Conservation (phyloP, 2,329 filamentous ascomycete species). For the Paracoccidioides lutzii region DNA sequence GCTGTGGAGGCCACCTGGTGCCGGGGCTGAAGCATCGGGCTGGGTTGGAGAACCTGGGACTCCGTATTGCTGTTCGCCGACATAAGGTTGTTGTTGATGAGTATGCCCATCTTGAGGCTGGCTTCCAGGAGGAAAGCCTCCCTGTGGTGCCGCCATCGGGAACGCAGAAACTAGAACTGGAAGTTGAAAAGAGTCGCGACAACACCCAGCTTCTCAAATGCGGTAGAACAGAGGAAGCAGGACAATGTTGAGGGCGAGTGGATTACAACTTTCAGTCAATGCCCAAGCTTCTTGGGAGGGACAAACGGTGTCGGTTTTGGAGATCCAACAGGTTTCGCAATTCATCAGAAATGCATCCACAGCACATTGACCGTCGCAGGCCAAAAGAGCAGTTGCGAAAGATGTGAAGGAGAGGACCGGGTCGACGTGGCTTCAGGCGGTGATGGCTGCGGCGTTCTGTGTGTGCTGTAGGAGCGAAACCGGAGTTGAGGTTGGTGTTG, state of each 20-base stretch:
- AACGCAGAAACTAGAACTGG: neutral
- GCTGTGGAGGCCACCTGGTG: slow-evolving; percentile 17
- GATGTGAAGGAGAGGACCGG: neutral
- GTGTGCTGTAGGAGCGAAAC: neutral
- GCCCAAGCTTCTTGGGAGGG: neutral
- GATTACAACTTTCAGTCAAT: neutral
- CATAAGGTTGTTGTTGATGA: slow-evolving; percentile 29
- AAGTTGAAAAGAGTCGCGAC: neutral
- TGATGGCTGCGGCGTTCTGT: neutral
- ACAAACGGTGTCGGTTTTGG: neutral
- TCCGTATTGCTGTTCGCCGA: slow-evolving; percentile 21
- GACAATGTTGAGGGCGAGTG: neutral
- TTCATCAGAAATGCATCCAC: neutral
- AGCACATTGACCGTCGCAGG: neutral
- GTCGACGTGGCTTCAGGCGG: neutral
- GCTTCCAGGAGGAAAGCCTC: slow-evolving; percentile 36
- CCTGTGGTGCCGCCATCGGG: slow-evolving; percentile 40
- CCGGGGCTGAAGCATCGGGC: slow-evolving; percentile 11
- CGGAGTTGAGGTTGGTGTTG: neutral
- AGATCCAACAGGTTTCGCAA: neutral
- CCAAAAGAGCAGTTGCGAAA: neutral
- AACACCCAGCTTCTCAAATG: neutral
- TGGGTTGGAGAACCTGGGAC: slow-evolving; percentile 21
- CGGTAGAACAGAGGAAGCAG: neutral
- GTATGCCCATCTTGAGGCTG: slow-evolving; percentile 34